Conservation (phyloP, 305 asterid species). For the Stenogyne calaminthoides region DNA sequence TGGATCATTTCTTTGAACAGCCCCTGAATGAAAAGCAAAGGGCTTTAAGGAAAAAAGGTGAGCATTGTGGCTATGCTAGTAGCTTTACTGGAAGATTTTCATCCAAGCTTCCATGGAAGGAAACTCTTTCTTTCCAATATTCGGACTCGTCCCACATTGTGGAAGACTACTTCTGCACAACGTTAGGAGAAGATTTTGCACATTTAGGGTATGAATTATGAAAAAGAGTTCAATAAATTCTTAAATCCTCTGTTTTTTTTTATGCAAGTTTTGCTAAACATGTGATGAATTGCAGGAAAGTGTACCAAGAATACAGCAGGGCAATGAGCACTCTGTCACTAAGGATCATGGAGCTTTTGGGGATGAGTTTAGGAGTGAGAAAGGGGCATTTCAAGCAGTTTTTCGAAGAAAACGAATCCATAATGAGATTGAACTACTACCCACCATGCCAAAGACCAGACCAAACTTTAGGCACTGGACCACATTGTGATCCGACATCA, state of each 20-base stretch:
- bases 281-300: slow-evolving; percentile 43
- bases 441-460: slow-evolving; percentile 83
- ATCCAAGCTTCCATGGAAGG: slow-evolving; percentile 89
- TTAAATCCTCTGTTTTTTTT: neutral
- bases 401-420: slow-evolving; percentile 71
- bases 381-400: slow-evolving; percentile 48
- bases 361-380: slow-evolving; percentile 49
- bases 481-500: slow-evolving; percentile 69
- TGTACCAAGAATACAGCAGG: slow-evolving; percentile 72
- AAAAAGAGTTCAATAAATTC: neutral
- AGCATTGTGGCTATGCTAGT: slow-evolving; percentile 81
- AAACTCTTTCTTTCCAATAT: slow-evolving; percentile 71
- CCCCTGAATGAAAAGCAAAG: slow-evolving; percentile 47
- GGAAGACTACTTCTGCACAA: slow-evolving; percentile 38
- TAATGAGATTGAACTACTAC: slow-evolving; percentile 82
- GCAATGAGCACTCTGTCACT: slow-evolving; percentile 59
- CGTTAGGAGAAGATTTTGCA: slow-evolving; percentile 42
- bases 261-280: neutral
- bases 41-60: slow-evolving; percentile 63
- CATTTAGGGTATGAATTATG: slow-evolving; percentile 41
- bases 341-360: slow-evolving; percentile 62
- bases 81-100: slow-evolving; percentile 85
- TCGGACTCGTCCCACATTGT: slow-evolving; percentile 44
- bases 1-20: slow-evolving; percentile 48
- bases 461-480: slow-evolving; percentile 84